Evolutionary conservation across 2,329 filamentous ascomycete genomes (phyloP), one percentile per base, ranked within the genome.

Genomic region (Dactylellina drechsleri): DNA sequence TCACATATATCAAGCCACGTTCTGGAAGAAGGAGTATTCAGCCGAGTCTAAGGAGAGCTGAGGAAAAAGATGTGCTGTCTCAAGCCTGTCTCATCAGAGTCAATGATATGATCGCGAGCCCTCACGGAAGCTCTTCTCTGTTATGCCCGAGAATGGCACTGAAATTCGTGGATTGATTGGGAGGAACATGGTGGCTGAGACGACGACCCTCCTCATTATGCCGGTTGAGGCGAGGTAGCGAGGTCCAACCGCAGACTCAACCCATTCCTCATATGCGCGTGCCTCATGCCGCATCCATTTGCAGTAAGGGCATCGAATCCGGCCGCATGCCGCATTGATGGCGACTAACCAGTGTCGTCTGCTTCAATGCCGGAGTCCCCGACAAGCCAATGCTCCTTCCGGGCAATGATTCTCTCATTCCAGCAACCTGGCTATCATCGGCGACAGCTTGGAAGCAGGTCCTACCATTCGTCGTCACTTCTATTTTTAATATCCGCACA

Each of bases 211-310:
- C 47, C 13, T 47, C 16, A 10, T n/a, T 45, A 20, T 10, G 40
- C 36, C 40, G 20, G 40, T 20, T 56, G 49, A 50, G 47, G 49
- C 23, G 40, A 61, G 54, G 26, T 18, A 23, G 47, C n/a, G 16
- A 18, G 13, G 15, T 49, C 60, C 54, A 53, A 66, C 68, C 68
- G 68, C 68, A 74, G 43, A 26, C 61, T 61, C 68, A 74, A 74
- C 68, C 61, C 68, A 74, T 74, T 74, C 61, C 68, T 73, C 66
- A 45, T 28, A 54, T 73, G 60, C 54, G 68, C 68, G 47, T 72
- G 67, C 67, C 67, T 54, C 67, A 66, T 73, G 68, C 68, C 68
- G 68, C 68, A 74, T 66, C 49, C 57, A 54, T 47, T 60, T 20
- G 23, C 52, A 43, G 36, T 28, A 58, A 18, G 47, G 20, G 13